These are phyloP conservation scores for Talaromyces islandicus DNA, from an alignment of 2,329 filamentous ascomycete species.

Conservation along the genomic window DNA sequence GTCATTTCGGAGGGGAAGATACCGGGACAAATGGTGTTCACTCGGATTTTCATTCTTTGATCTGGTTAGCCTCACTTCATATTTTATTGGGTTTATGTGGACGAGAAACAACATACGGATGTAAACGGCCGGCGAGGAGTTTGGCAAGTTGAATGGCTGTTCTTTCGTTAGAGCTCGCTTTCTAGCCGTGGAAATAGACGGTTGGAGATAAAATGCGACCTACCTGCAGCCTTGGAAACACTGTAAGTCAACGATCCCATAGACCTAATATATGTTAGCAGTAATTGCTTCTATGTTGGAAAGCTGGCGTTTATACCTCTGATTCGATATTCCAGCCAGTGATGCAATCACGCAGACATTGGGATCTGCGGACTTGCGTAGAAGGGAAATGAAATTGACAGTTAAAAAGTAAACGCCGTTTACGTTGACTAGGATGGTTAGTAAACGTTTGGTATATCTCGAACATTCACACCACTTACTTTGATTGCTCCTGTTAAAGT, in stretches of 20 bases:
- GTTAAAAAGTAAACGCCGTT: constrained; percentile 23
- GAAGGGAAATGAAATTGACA: constrained; percentile 19
- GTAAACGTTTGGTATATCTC: background rate
- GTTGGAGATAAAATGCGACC: background rate
- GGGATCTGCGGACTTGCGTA: constrained; percentile 19
- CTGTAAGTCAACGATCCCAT: constrained; percentile 20
- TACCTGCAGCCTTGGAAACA: constrained; percentile 18
- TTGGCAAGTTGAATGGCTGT: constrained; percentile 16
- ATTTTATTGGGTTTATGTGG: too few relatives aligned
- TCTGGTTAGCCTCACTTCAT: background rate
- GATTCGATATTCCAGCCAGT: constrained; percentile 18
- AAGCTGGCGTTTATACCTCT: constrained; percentile 11
- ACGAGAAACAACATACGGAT: background rate
- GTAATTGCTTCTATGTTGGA: background rate
- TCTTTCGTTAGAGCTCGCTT: background rate
- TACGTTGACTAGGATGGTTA: constrained; percentile 18
- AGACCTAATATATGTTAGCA: constrained; percentile 1
- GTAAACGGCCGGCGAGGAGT: constrained; percentile 13
- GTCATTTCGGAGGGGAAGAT: constrained; percentile 13
- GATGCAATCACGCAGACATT: constrained; percentile 23
- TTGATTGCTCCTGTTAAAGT: constrained; percentile 8
- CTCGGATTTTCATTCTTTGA: constrained; percentile 14
- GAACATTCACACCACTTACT: background rate
- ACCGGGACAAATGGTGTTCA: constrained; percentile 19
- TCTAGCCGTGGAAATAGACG: constrained; percentile 2